These are phyloP conservation scores for Aureobasidium sp. DNA, from an alignment of 2,329 filamentous ascomycete species.

Conservation along the genomic window DNA sequence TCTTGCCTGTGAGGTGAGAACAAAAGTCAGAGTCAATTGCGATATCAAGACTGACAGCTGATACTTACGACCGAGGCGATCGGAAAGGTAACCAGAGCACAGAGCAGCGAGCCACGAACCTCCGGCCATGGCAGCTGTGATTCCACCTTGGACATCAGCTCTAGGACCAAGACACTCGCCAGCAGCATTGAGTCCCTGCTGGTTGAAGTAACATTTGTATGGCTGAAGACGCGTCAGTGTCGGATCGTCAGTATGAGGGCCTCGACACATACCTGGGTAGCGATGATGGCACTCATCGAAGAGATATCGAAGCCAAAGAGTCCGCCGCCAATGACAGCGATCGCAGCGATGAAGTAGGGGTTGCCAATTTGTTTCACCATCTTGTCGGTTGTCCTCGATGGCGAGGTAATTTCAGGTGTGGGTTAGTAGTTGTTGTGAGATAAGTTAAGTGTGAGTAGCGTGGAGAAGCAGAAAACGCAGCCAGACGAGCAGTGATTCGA, in stretches of 20 bases:
- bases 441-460: neutral
- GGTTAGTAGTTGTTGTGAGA: neutral
- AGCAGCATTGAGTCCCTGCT: slow-evolving; percentile 23
- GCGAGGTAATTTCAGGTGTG: neutral
- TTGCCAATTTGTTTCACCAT: slow-evolving; percentile 40
- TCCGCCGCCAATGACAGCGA: slow-evolving; percentile 55
- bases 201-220: slow-evolving; percentile 8
- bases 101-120: slow-evolving; percentile 61
- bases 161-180: slow-evolving; percentile 44
- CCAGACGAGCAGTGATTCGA: neutral
- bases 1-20: neutral
- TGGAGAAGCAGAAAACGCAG: neutral
- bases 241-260: too few relatives aligned
- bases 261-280: slow-evolving; percentile 54
- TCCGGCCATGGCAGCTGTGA: slow-evolving; percentile 62
- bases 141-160: slow-evolving; percentile 54
- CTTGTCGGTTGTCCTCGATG: neutral
- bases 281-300: slow-evolving; percentile 58
- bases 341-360: slow-evolving; percentile 49
- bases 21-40: neutral
- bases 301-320: slow-evolving; percentile 74
- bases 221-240: neutral
- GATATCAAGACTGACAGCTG: slow-evolving; percentile 31
- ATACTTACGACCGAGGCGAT: slow-evolving; percentile 45
- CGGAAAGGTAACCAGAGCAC: slow-evolving; percentile 50